phyloP scores from a whole-genome alignment of 345 rosid species.

The Gossypium anomalum region DNA sequence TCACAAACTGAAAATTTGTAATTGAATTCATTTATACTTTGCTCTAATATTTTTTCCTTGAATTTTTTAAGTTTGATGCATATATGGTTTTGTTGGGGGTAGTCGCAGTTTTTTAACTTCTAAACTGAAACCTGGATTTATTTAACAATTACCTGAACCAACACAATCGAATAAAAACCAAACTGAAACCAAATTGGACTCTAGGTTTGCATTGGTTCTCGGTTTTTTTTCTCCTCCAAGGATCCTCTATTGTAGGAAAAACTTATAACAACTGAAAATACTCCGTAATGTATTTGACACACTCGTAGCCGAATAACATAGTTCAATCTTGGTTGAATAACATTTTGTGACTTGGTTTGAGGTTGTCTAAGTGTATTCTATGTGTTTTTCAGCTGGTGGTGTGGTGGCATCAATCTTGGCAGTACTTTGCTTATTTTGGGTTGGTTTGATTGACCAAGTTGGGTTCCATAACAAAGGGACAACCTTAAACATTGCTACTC shows the following conservation, averaged over 20 bases:
- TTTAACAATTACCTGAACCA: too few species aligned
- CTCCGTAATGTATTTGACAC: too few species aligned
- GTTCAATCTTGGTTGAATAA: background rate
- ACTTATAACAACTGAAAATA: too few species aligned
- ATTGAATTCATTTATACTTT: background rate
- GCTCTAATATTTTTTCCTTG: background rate
- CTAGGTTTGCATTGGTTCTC: too few species aligned
- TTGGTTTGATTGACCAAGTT: slow-evolving; percentile 71
- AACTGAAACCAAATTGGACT: too few species aligned
- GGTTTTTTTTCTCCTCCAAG: too few species aligned
- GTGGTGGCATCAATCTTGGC: slow-evolving; percentile 80
- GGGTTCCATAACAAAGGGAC: slow-evolving; percentile 67
- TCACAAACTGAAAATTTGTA: background rate
- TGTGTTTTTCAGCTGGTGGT: slow-evolving; percentile 68
- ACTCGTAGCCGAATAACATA: background rate
- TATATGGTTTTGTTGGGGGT: background rate
- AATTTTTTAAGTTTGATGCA: background rate
- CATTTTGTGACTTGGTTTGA: background rate
- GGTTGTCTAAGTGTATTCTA: slow-evolving; percentile 1
- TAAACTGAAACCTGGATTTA: too few species aligned
- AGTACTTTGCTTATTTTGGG: slow-evolving; percentile 86
- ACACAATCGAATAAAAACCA: too few species aligned
- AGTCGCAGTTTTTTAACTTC: too few species aligned
- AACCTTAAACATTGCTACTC: slow-evolving; percentile 52
- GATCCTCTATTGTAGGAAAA: too few species aligned